These are phyloP conservation scores for Saccharomycopsis olivae DNA, from an alignment of 805 yeast species.

Conservation along the genomic window DNA sequence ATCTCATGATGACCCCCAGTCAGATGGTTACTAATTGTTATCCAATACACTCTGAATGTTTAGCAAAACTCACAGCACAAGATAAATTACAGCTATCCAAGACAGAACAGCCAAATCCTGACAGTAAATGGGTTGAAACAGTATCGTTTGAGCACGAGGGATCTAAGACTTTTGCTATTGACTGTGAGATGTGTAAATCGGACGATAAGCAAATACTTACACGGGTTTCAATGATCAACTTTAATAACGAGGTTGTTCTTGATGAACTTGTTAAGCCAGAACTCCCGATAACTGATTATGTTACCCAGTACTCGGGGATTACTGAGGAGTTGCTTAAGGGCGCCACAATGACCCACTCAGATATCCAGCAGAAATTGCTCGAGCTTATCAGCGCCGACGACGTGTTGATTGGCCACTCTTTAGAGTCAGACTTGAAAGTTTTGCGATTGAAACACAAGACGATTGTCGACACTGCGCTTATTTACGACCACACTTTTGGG, in stretches of 20 bases:
- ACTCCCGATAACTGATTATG: constrained; percentile 64
- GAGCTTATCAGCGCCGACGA: constrained; percentile 45
- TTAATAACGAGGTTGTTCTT: constrained; percentile 45
- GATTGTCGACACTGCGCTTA: constrained; percentile 70
- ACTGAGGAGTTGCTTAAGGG: constrained; percentile 53
- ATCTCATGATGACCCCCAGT: constrained; percentile 40
- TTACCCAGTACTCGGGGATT: constrained; percentile 81
- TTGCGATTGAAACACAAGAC: constrained; percentile 60
- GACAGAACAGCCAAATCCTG: constrained; percentile 16
- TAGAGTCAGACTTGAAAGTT: constrained; percentile 72
- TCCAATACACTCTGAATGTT: constrained; percentile 40
- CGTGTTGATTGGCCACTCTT: constrained; percentile 78
- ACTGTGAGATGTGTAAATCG: constrained; percentile 87
- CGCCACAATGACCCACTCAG: constrained; percentile 54
- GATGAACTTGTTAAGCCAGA: constrained; percentile 75
- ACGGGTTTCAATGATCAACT: constrained; percentile 65
- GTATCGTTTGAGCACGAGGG: constrained; percentile 41
- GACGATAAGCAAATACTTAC: constrained; percentile 57
- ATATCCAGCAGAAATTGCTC: constrained; percentile 52
- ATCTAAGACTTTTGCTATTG: constrained; percentile 65
- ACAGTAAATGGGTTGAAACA: constrained; percentile 44
- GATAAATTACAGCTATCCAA: background rate
- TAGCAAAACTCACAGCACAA: background rate
- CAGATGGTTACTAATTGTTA: constrained; percentile 40
- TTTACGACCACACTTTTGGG: constrained; percentile 75